Evolutionary conservation across 1,284 basidiomycete species (phyloP).

Genomic region (Boletus subluridellus): DNA sequence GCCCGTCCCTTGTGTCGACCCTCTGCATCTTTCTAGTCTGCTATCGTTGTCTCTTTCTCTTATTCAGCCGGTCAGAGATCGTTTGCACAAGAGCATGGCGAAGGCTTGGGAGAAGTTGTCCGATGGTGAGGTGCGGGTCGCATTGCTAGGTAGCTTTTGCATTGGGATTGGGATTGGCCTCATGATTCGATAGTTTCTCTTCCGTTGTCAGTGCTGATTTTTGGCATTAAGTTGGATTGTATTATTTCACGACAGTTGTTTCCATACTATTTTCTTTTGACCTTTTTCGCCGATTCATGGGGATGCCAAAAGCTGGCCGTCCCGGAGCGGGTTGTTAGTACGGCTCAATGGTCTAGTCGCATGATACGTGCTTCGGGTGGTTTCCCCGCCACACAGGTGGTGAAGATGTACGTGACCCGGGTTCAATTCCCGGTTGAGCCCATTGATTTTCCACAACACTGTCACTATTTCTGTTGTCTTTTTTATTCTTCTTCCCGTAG

Average conservation of each 20-base stretch:
- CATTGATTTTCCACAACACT: conserved; percentile 10
- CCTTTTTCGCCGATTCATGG: neutral
- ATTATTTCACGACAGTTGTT: neutral
- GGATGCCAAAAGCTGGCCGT: neutral
- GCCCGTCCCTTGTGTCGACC: conserved; percentile 37
- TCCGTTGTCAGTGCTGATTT: neutral
- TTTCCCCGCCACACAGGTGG: neutral
- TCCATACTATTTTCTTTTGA: neutral
- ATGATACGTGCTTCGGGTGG: conserved; percentile 41
- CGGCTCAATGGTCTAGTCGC: conserved; percentile 44
- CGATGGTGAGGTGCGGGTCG: conserved; percentile 30
- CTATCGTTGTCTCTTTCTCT: conserved; percentile 48
- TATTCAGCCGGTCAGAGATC: conserved; percentile 28
- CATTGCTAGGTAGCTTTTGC: conserved; percentile 34
- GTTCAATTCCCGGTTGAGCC: conserved; percentile 48
- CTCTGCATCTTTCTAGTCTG: conserved; percentile 48
- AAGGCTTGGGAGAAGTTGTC: conserved; percentile 23
- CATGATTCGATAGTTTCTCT: conserved; percentile 28
- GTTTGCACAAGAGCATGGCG: conserved; percentile 17
- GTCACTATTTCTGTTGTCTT: neutral
- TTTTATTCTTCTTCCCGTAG: neutral
- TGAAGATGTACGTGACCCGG: conserved; percentile 41
- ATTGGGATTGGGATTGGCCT: conserved; percentile 33
- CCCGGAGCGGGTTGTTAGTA: neutral
- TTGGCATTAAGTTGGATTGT: neutral